Conservation (phyloP, 2,329 filamentous ascomycete species). For the Teratosphaeriaceae sp. region DNA sequence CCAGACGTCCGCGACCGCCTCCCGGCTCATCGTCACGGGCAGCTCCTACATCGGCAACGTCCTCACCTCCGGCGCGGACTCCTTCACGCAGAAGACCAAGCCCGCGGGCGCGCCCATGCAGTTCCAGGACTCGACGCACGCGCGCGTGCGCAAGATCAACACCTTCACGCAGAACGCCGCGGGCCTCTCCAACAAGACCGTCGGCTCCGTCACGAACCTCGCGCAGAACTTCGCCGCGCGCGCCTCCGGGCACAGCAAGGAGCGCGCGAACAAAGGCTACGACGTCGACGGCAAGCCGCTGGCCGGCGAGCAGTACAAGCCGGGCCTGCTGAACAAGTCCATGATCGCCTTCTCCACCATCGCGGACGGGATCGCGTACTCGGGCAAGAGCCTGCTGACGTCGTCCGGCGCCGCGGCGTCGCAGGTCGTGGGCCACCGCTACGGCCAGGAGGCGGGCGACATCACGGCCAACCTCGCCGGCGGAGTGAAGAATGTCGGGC, state of each 20-base stretch:
- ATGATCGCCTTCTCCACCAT: conserved; percentile 95
- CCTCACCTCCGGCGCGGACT: conserved; percentile 70
- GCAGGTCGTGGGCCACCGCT: conserved; percentile 81
- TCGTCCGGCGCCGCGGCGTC: conserved; percentile 72
- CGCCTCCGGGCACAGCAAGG: conserved; percentile 57
- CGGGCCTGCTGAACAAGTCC: conserved; percentile 88
- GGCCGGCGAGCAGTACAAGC: conserved; percentile 61
- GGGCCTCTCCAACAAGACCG: conserved; percentile 74
- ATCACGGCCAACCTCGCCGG: conserved; percentile 70
- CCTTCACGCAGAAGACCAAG: conserved; percentile 72
- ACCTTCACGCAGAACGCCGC: conserved; percentile 76
- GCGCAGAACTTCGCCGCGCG: conserved; percentile 86
- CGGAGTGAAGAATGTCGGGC: conserved; percentile 89
- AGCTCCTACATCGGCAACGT: conserved; percentile 73
- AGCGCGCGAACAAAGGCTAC: conserved; percentile 50
- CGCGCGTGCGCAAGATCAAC: conserved; percentile 81
- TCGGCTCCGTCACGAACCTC: conserved; percentile 73
- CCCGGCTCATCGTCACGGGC: conserved; percentile 83
- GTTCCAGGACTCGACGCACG: conserved; percentile 79
- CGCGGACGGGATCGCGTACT: conserved; percentile 86
- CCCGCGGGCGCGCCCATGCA: conserved; percentile 75
- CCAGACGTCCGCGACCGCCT: conserved; percentile 78
- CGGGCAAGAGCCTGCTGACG: conserved; percentile 69
- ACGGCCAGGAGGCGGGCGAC: conserved; percentile 76
- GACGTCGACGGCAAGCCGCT: conserved; percentile 63